Conservation (phyloP, 2,329 filamentous ascomycete species). For the Xylariomycetidae sp. region DNA sequence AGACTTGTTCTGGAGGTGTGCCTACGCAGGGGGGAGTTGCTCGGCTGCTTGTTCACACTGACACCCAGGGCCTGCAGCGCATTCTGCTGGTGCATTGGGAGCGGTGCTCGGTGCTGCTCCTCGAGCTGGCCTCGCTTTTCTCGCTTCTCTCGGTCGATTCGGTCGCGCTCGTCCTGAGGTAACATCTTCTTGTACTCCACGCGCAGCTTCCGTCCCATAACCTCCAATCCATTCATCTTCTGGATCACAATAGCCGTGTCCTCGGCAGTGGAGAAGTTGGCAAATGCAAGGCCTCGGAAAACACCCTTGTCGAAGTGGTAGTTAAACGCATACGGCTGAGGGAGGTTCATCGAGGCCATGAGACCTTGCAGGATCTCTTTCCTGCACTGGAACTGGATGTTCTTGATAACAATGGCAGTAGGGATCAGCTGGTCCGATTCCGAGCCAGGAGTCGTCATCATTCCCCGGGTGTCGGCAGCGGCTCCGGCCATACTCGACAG, state of each 20-base stretch:
- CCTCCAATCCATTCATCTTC: conserved; percentile 88
- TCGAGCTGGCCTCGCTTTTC: conserved; percentile 93
- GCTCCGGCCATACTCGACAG: conserved; percentile 22
- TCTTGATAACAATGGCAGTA: conserved; percentile 98
- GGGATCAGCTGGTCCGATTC: conserved; percentile 87
- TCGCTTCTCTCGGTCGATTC: conserved; percentile 94
- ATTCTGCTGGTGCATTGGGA: conserved; percentile 69
- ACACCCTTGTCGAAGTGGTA: conserved; percentile 99
- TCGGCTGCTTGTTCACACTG: conserved; percentile 57
- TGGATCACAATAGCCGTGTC: conserved; percentile 92
- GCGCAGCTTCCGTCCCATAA: conserved; percentile 87
- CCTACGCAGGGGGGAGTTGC: conserved; percentile 43
- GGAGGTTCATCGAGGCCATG: conserved; percentile 91
- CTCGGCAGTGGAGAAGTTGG: conserved; percentile 93
- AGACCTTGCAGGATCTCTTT: conserved; percentile 90
- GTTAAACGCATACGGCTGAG: conserved; percentile 97
- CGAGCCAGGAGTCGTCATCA: conserved; percentile 36
- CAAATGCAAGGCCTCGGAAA: conserved; percentile 91
- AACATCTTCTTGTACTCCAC: conserved; percentile 99
- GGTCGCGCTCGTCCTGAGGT: conserved; percentile 84
- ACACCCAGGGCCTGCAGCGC: conserved; percentile 75
- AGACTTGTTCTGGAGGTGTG: conserved; percentile 5
- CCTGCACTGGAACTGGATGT: conserved; percentile 96
- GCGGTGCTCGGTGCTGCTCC: conserved; percentile 81
- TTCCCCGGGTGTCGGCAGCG: conserved; percentile 34